phyloP scores from a whole-genome alignment of 305 asterid genomes.

The Solanum hybrid region DNA sequence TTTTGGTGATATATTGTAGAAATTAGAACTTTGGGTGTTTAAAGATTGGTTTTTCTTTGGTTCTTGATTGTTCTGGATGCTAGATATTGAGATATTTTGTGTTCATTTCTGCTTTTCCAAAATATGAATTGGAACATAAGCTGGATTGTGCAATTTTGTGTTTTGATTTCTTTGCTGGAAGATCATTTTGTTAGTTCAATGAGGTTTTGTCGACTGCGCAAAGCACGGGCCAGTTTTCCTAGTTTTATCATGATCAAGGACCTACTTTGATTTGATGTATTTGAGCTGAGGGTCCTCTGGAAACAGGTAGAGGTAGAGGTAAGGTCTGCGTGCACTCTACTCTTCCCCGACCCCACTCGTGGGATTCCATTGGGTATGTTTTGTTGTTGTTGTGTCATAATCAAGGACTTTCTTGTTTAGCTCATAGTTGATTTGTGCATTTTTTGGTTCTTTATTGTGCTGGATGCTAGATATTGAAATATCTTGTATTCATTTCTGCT shows the following conservation, averaged over 20 bases:
- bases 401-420: conserved; percentile 18
- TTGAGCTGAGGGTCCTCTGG: not conserved
- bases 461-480: not conserved
- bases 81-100: not conserved
- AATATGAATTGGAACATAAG: not conserved
- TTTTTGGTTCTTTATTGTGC: not conserved
- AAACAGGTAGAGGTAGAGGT: not conserved
- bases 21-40: not conserved
- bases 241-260: conserved; percentile 7
- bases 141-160: not conserved
- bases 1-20: not conserved
- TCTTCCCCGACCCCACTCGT: not conserved
- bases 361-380: not conserved
- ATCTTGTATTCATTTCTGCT: not conserved
- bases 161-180: not conserved
- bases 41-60: not conserved
- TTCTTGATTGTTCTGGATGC: not conserved
- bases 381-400: not conserved
- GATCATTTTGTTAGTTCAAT: not conserved
- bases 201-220: not conserved
- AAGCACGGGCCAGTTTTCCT: not conserved
- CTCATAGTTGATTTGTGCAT: conserved; percentile 15
- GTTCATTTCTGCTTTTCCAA: not conserved
- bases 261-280: not conserved
- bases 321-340: not conserved